Conservation (phyloP, 192 early-diverging fungal species). For the Coemansia sp. region DNA sequence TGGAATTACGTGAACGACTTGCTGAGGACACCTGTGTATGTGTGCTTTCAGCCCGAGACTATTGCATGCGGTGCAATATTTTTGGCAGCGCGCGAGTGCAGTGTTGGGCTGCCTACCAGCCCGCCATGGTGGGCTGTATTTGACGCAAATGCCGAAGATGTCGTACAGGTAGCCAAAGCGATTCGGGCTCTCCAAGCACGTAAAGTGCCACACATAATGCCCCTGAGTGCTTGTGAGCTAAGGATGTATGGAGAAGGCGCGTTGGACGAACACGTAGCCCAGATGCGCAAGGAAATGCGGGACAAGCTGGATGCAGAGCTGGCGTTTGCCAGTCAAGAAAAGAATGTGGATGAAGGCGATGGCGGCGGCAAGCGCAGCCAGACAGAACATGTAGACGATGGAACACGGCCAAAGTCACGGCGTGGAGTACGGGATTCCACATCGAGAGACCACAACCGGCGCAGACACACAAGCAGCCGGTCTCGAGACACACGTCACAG, state of each 20-base stretch:
- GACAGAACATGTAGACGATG: not conserved
- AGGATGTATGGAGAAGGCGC: slow-evolving; percentile 24
- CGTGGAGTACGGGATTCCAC: not conserved
- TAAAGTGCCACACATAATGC: slow-evolving; percentile 54
- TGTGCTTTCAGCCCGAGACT: slow-evolving; percentile 54
- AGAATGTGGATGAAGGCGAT: not conserved
- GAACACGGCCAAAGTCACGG: slow-evolving; percentile 1
- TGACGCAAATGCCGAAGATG: slow-evolving; percentile 71
- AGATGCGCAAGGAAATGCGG: slow-evolving; percentile 8
- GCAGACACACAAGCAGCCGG: slow-evolving; percentile 1
- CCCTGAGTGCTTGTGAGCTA: slow-evolving; percentile 60
- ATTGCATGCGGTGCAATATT: slow-evolving; percentile 88
- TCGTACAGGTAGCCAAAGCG: slow-evolving; percentile 59
- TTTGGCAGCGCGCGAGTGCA: slow-evolving; percentile 69
- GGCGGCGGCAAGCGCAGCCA: not conserved
- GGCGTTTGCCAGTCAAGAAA: not conserved
- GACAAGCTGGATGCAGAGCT: slow-evolving; percentile 1
- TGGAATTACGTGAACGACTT: slow-evolving; percentile 97
- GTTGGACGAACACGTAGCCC: slow-evolving; percentile 17
- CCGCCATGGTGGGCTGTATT: slow-evolving; percentile 90
- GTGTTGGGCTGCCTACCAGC: slow-evolving; percentile 64
- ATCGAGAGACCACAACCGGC: not conserved
- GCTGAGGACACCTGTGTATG: slow-evolving; percentile 51
- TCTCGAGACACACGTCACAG: not conserved
- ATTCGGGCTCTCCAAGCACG: slow-evolving; percentile 63